Evolutionary conservation across 352 stramenopile genomes (phyloP).

Genomic region (Pythium rishiriense): DNA sequence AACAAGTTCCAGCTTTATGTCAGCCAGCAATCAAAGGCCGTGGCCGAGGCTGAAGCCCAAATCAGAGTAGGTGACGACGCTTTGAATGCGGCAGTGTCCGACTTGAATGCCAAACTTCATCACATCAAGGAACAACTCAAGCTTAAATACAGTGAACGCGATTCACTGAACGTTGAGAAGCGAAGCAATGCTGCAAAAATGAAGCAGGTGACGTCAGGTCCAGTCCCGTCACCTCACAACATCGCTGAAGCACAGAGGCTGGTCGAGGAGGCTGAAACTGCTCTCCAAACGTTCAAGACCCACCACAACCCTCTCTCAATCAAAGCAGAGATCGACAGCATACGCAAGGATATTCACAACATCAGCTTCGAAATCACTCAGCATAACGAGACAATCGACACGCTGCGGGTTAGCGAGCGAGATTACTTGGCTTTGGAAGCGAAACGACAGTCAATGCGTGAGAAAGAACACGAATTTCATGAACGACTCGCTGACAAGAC

Average conservation of each 20-base stretch:
- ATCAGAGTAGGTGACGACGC: slow-evolving; percentile 48
- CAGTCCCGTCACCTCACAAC: slow-evolving; percentile 49
- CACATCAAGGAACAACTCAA: slow-evolving; percentile 50
- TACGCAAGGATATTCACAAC: slow-evolving; percentile 46
- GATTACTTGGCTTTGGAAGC: slow-evolving; percentile 55
- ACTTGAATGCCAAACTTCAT: slow-evolving; percentile 55
- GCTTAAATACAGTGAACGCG: slow-evolving; percentile 43
- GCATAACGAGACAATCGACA: slow-evolving; percentile 53
- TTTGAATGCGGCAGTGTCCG: slow-evolving; percentile 46
- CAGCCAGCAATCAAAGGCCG: slow-evolving; percentile 37
- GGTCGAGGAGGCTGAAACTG: slow-evolving; percentile 48
- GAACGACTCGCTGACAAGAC: slow-evolving; percentile 47
- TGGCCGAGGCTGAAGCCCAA: slow-evolving; percentile 39
- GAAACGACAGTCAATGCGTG: slow-evolving; percentile 41
- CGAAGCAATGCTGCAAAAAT: slow-evolving; percentile 36
- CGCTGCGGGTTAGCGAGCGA: slow-evolving; percentile 51
- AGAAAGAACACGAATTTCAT: slow-evolving; percentile 47
- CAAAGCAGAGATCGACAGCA: slow-evolving; percentile 46
- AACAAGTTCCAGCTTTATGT: slow-evolving; percentile 49
- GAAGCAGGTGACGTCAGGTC: slow-evolving; percentile 37
- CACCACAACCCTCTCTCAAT: slow-evolving; percentile 40
- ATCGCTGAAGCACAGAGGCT: slow-evolving; percentile 46
- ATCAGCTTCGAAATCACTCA: slow-evolving; percentile 42
- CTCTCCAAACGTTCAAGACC: slow-evolving; percentile 42
- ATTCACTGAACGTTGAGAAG: slow-evolving; percentile 46